Conservation (phyloP, 495 filamentous ascomycete species). For the Daldinia concentrica region DNA sequence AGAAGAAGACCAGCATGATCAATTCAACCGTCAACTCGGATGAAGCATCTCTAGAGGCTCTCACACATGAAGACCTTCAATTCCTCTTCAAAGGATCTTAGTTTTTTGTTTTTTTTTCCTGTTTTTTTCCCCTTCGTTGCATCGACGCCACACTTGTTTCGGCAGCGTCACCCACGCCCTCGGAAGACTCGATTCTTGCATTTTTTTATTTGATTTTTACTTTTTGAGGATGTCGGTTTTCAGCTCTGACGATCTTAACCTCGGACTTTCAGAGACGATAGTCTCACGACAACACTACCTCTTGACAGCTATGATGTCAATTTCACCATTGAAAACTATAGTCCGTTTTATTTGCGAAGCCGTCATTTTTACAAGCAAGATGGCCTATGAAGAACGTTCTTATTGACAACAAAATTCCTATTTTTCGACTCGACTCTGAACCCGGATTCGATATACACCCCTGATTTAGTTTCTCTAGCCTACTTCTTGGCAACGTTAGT, state of each 20-base stretch:
- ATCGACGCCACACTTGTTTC: background rate
- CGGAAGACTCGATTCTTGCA: background rate
- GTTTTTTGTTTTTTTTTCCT: too few relatives aligned
- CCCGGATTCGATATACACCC: background rate
- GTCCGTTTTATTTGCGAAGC: background rate
- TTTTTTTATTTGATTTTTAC: background rate
- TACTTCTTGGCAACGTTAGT: background rate
- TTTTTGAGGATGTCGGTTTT: background rate
- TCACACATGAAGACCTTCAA: conserved; percentile 90
- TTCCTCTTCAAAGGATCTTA: conserved; percentile 83
- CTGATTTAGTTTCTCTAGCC: background rate
- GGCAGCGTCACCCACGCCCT: background rate
- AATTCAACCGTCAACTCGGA: conserved; percentile 94
- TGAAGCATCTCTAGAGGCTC: conserved; percentile 83
- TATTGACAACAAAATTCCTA: background rate
- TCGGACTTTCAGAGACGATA: background rate
- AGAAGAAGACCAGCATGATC: conserved; percentile 98
- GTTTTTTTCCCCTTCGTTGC: background rate
- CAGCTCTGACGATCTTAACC: background rate
- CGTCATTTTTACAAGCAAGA: background rate
- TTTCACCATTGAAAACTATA: background rate
- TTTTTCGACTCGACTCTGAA: background rate
- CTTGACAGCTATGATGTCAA: background rate
- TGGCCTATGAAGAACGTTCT: background rate
- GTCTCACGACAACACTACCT: background rate